Evolutionary conservation across 805 yeast genomes (phyloP).

Genomic region (Priceomyces medius): DNA sequence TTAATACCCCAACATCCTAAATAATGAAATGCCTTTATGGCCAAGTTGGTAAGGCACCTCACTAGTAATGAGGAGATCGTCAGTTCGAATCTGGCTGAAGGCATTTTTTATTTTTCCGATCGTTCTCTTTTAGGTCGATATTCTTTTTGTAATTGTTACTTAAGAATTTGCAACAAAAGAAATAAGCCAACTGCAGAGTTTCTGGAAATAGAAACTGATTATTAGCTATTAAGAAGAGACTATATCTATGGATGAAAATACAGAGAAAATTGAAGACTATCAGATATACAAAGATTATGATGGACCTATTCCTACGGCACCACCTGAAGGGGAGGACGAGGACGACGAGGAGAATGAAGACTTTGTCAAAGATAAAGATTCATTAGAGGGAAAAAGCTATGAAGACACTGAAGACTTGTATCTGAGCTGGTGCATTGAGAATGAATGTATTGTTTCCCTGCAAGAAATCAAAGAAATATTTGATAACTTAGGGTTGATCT

Average conservation of each 20-base stretch:
- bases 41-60: conserved; percentile 15
- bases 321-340: neutral
- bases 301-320: conserved; percentile 2
- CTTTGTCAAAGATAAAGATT: neutral
- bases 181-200: neutral
- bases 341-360: too few species aligned
- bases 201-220: too few species aligned
- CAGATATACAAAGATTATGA: conserved; percentile 4
- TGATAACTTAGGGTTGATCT: conserved; percentile 52
- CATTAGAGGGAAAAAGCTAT: neutral
- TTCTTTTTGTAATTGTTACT: conserved; percentile 2
- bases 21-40: conserved; percentile 15
- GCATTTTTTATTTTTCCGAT: conserved; percentile 6
- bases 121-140: neutral
- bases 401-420: conserved; percentile 2
- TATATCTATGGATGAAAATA: neutral
- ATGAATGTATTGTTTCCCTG: conserved; percentile 22
- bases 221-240: too few species aligned
- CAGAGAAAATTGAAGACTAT: conserved; percentile 6
- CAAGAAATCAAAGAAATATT: conserved; percentile 64
- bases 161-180: conserved; percentile 6
- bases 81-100: conserved; percentile 15
- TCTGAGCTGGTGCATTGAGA: conserved; percentile 26
- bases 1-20: too few species aligned
- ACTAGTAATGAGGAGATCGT: conserved; percentile 15